Evolutionary conservation across 768 basidiomycete genomes (phyloP), one percentile per base, ranked within the genome.

Genomic region (Astraeus odoratus): DNA sequence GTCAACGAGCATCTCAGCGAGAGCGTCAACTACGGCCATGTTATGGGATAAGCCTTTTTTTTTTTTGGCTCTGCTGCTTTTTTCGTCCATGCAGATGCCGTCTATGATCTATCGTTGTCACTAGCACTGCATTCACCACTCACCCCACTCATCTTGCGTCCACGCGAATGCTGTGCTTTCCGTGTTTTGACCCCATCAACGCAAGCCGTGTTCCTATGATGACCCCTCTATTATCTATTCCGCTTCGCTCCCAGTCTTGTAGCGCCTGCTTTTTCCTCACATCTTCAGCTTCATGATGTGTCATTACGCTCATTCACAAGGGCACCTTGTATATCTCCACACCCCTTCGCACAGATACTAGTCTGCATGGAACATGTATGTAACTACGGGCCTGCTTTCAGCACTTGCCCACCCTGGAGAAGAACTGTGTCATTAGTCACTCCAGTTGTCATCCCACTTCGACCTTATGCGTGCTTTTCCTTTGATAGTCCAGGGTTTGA

Each of bases 1-100:
- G 79, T 80, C 19, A 86, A 86, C 61, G 86, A 88, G 54, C 83
- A 89, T 56, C 75, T 89, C 57, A 84, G 85, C 64, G 86, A 87
- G 69, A 89, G 86, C 57, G 84, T 83, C 57, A 84, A 72, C 65
- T 87, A 85, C 51, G 50, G 63, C 30, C 57, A 67, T 37, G 62
- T 46, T 47, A 65, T 64, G 60, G 62, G 64, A 15, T 66, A 50
- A 52, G 46, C 26, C 18, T n/a, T 15, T 41, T 27, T 16, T 29
- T n/a, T n/a, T n/a, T n/a, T n/a, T n/a, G n/a, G n/a, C n/a, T n/a
- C n/a, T n/a, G n/a, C n/a, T n/a, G n/a, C n/a, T n/a, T n/a, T n/a
- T n/a, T n/a, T n/a, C n/a, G n/a, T n/a, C 15, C 23, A 20, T 20
- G 37, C 23, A 38, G 23, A 22, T 24, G 37, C n/a, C 20, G n/a